phyloP scores from a whole-genome alignment of 306 rosid species.

The Malus fusca region DNA sequence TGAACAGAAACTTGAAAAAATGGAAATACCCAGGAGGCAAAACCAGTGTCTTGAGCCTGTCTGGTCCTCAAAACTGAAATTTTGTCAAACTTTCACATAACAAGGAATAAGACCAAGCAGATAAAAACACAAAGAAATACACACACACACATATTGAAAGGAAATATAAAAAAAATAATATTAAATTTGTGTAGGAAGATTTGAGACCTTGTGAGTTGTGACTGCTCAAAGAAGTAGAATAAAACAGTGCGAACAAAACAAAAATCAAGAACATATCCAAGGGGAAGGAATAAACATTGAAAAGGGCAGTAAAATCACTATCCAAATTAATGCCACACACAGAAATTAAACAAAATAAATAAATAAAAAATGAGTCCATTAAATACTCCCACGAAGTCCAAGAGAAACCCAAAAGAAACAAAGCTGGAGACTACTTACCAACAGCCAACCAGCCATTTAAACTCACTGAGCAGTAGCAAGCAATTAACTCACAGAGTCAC shows the following conservation, averaged over 20 bases:
- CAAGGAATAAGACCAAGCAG: conserved; percentile 41
- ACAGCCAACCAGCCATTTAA: conserved; percentile 22
- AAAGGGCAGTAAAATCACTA: conserved; percentile 59
- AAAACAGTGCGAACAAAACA: conserved; percentile 57
- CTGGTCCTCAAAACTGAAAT: conserved; percentile 39
- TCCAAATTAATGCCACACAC: conserved; percentile 26
- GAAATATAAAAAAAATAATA: conserved; percentile 4
- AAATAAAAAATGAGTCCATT: conserved; percentile 2
- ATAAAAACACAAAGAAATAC: conserved; percentile 19
- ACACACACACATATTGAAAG: neutral
- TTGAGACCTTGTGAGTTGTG: conserved; percentile 16
- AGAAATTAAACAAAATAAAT: neutral
- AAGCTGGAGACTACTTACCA: conserved; percentile 20
- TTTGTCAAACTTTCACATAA: conserved; percentile 12
- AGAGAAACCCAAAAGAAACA: conserved; percentile 3
- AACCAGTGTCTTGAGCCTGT: conserved; percentile 41
- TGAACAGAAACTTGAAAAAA: conserved; percentile 26
- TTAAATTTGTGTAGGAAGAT: conserved; percentile 20
- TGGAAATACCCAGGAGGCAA: conserved; percentile 58
- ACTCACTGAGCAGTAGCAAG: neutral
- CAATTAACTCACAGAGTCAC: neutral
- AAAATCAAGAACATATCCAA: conserved; percentile 59
- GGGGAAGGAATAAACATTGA: conserved; percentile 73
- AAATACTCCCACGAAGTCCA: conserved; percentile 16
- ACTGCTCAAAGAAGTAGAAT: conserved; percentile 23